Base-by-base conservation (phyloP, 2,329 filamentous ascomycete genomes). In the Dissoconium aciculare region DNA sequence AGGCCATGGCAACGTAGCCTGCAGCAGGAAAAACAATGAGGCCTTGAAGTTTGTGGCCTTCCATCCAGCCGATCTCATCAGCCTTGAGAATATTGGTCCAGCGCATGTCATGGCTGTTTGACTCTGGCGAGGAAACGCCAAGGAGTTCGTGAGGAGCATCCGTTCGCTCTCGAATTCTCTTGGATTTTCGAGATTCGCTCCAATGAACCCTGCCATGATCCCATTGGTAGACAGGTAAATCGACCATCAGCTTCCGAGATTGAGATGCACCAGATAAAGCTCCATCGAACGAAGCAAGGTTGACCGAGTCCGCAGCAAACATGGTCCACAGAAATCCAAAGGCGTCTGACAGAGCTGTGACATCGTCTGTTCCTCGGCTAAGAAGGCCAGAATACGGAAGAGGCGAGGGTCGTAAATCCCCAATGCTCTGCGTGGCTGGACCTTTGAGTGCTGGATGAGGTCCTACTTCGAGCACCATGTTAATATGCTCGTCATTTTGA, bases 401-500 rank as follows among this genome's bases (percentile, higher is more conserved):
- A 11, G 21, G 17, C 2, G 27, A 21, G 13, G 32, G 25, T 12
- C 36, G 16, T n/a, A 28, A 25, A 12, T 23, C 30, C n/a, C 51
- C 44, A 16, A 59, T 43, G 1, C 47, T 59, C 31, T 61, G 51
- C 2, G 36, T 45, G 0, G 53, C 49, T 0, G 63, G 60, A 0
- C 52, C 52, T 38, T 57, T 59, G 5, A 67, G 49, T 3, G 58
- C 54, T 0, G 62, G 55, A 36, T 65, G 62, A 1, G 62, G 58
- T 0, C 63, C 62, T 5, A 65, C 40, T 32, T 66, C 63, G 3
- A 66, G 42, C n/a, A 43, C 53, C 6, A 55, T 47, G 27, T 60
- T 53, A 57, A 51, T 0, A 41, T 30, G 1, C 43, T 44, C 10
- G 27, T 27, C 3, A 37, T 26, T 2, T 41, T 13, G 1, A 55